A percentile compares a stretch with the other conserved stretches of the same genome.
Evolutionary conservation across 495 filamentous ascomycete genomes (phyloP).

Genomic region (Aspergillus saccharolyticus): DNA sequence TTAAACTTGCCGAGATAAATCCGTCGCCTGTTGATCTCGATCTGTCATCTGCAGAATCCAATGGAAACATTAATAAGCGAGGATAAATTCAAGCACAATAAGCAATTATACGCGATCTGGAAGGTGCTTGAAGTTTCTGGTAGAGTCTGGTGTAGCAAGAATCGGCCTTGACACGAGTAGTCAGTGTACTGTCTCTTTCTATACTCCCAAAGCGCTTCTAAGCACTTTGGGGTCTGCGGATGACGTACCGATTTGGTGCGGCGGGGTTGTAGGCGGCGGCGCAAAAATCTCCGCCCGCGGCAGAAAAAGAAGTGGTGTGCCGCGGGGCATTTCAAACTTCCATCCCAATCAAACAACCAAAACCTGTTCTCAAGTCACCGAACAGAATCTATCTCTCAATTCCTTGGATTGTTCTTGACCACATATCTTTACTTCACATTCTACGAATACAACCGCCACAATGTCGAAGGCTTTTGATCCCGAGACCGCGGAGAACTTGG

Average conservation of each 20-base stretch:
- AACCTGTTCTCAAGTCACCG: constrained; percentile 8
- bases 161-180: too few species aligned
- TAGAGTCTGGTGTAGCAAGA: too few species aligned
- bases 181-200: too few species aligned
- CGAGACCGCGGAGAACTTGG: constrained; percentile 69
- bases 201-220: too few species aligned
- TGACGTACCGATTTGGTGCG: constrained; percentile 24
- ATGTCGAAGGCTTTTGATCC: constrained; percentile 56
- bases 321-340: constrained; percentile 16
- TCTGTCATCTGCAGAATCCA: not conserved
- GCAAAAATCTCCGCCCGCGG: constrained; percentile 29
- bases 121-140: not conserved
- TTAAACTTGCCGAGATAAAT: not conserved
- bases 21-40: not conserved
- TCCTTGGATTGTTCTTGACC: too few species aligned
- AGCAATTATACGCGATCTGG: not conserved
- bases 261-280: constrained; percentile 19
- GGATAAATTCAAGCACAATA: too few species aligned
- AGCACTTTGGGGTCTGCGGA: constrained; percentile 1
- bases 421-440: not conserved
- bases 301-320: constrained; percentile 30
- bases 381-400: too few species aligned
- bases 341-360: not conserved
- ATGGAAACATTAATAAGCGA: not conserved
- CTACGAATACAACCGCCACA: constrained; percentile 17